Conservation (phyloP, 352 stramenopile genomes). For the Phytopythium cucurbitacearum region DNA sequence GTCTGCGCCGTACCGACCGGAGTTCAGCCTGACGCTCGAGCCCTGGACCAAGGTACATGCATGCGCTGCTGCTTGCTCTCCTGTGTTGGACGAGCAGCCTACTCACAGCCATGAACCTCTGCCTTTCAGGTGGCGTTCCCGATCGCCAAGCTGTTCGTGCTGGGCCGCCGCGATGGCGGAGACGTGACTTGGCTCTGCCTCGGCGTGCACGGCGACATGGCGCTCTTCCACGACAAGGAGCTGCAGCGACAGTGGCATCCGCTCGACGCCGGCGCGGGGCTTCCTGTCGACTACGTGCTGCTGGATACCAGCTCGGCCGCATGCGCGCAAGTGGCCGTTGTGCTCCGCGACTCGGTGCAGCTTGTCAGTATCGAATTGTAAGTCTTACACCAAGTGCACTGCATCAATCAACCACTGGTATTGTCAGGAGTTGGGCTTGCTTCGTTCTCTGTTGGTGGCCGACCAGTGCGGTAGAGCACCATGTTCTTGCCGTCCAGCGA, state of each 20-base stretch:
- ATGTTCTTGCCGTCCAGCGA: constrained; percentile 84
- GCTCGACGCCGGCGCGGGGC: constrained; percentile 4
- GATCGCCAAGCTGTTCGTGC: constrained; percentile 28
- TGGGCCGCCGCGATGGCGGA: constrained; percentile 10
- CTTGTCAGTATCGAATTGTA: too few species aligned
- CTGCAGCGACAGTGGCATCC: constrained; percentile 19
- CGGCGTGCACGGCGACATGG: constrained; percentile 29
- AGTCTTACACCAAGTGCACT: too few species aligned
- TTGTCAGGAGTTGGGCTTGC: neutral
- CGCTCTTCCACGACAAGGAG: constrained; percentile 30
- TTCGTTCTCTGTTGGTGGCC: neutral
- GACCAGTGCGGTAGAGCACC: constrained; percentile 53
- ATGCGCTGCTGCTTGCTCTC: neutral
- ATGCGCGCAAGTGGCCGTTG: too few species aligned
- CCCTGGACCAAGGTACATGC: constrained; percentile 19
- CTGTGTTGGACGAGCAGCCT: neutral
- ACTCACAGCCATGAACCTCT: neutral
- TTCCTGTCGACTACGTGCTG: constrained; percentile 28
- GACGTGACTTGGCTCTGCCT: constrained; percentile 31
- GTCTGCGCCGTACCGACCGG: constrained; percentile 14
- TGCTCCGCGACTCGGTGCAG: too few species aligned
- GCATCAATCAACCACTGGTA: too few species aligned
- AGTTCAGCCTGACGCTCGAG: constrained; percentile 30
- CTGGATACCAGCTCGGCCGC: neutral
- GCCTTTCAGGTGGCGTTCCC: constrained; percentile 27